Conservation (phyloP, 139 green algal genomes). For the Coccomyxa sp. region DNA sequence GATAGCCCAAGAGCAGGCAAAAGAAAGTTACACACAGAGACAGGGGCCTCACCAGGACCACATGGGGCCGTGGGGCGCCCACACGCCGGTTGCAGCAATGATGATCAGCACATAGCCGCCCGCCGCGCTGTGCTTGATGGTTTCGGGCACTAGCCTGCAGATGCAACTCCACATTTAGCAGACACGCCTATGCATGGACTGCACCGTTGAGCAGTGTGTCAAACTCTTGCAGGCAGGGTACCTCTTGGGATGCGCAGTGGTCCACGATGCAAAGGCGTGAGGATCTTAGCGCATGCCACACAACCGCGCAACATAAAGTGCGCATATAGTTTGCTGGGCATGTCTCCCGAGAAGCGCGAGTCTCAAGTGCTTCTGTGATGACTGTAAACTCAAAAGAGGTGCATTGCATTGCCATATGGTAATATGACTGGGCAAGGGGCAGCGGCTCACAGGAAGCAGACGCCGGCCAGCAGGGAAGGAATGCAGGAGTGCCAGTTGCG, state of each 20-base stretch:
- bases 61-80: constrained; percentile 2
- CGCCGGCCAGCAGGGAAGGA: background rate
- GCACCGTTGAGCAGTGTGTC: no score
- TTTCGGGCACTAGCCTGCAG: background rate
- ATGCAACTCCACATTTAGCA: no score
- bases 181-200: no score
- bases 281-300: no score
- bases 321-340: no score
- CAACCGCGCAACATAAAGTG: no score
- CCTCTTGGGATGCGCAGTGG: no score
- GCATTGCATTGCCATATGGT: no score
- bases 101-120: background rate
- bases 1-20: background rate
- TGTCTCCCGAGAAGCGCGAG: no score
- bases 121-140: background rate
- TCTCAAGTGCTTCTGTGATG: no score
- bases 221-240: background rate
- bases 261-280: no score
- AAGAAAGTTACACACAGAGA: background rate
- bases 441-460: background rate
- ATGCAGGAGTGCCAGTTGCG: background rate
- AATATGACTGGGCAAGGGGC: background rate
- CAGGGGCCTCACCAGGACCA: background rate
- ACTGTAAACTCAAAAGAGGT: no score
- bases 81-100: background rate